Conservation (phyloP, 306 rosid species). For the Delonix regia region DNA sequence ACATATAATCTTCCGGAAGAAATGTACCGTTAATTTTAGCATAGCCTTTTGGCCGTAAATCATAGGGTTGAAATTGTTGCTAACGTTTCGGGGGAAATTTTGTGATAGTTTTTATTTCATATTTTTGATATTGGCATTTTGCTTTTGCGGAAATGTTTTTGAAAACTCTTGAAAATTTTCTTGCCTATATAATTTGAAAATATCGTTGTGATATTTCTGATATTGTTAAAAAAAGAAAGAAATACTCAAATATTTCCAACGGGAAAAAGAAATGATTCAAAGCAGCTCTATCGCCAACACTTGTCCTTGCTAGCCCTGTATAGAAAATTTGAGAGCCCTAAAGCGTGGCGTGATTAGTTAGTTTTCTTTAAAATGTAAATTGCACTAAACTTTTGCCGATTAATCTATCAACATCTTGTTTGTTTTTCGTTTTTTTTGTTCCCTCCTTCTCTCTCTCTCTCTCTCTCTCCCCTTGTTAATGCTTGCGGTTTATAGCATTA, state of each 20-base stretch:
- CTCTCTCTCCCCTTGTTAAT: not conserved
- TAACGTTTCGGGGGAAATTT: not conserved
- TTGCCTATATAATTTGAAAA: too few species aligned
- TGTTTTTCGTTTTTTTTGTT: not conserved
- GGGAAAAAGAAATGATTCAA: too few species aligned
- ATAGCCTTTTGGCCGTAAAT: not conserved
- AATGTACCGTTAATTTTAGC: not conserved
- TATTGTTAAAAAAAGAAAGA: not conserved
- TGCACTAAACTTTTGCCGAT: not conserved
- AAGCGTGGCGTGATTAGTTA: not conserved
- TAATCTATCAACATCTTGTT: not conserved
- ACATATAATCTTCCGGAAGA: not conserved
- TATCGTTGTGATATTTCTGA: not conserved
- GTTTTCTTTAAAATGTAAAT: not conserved
- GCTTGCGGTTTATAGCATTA: not conserved
- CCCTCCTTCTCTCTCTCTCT: too few species aligned
- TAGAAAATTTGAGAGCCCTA: not conserved
- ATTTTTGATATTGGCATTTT: not conserved
- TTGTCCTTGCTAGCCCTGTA: not conserved
- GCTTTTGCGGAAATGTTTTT: not conserved
- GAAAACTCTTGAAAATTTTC: not conserved
- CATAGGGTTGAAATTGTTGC: not conserved
- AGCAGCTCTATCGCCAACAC: not conserved
- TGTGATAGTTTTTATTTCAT: slow-evolving; percentile 1
- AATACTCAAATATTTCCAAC: too few species aligned